Base-by-base conservation (phyloP, 306 rosid species). In the Datisca glomerata region DNA sequence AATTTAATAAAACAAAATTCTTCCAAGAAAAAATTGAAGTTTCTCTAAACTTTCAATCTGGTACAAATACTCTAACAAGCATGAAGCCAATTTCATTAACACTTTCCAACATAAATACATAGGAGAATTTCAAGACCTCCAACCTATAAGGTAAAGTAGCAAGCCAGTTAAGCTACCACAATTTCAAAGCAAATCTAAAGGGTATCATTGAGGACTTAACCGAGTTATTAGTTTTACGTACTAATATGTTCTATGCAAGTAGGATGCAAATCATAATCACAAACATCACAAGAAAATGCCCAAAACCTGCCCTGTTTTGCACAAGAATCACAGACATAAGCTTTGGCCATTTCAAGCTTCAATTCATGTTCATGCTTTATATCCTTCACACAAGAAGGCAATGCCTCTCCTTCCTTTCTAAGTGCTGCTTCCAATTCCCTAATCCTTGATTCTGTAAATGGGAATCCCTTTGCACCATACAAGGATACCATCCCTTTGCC, bases 261-360 rank as follows among this genome's bases (percentile, higher is more conserved):
- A 55, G 98, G 95, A 21, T 84, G 95, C 24, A 89, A 86, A 21
- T 89, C 98, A 75, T 74, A 84, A 51, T 84, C 86, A 72, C 98
- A 89, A 5, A 80, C 68, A 56, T 63, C 74, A 55, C 95, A 84
- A 38, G 86, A 80, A 60, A 70, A 84, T n/a, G 95, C 65, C 98
- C 98, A 89, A 57, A 89, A 89, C 51, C 57, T 80, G 15, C 93
- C 95, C 41, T 65, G 70, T 41, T 63, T 35, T 67, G 68, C 64
- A 67, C 93, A 89, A 23, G 44, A 77, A 73, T 89, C 95, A 66
- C 98, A 89, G 12, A 77, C 78, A 47, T 70, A 89, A 0, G 84
- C 92, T 67, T 75, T 84, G 21, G 91, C 93, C 86, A 66, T 70
- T 33, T 89, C 95, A 68, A 89, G 39, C 66, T 89, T 84, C 45